Evolutionary conservation across 495 filamentous ascomycete genomes (phyloP), one percentile per base, ranked within the genome.

Genomic region (Chlorociboria aeruginascens): DNA sequence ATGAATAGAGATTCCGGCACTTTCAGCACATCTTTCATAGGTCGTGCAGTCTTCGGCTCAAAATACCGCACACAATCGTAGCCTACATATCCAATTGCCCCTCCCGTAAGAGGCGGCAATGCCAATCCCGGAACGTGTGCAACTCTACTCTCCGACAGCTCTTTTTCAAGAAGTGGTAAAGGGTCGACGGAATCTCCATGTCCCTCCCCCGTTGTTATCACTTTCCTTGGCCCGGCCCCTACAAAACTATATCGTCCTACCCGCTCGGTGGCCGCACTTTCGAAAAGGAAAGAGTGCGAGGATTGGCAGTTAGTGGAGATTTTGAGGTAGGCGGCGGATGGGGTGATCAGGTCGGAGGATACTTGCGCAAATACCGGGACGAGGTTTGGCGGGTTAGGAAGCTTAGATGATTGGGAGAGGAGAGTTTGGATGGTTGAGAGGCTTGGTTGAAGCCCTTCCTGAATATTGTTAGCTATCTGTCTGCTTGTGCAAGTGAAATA

Each of bases 61-160:
- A 98, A 98, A 65, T 98, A 98, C 61, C 80, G 79, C 51, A 98
- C 84, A 64, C 92, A 98, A 63, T 98, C 92, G 62, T 97, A 98
- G 34, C 88, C 87, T 6, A 98, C 85, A 61, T 97, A 98, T 48
- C 92, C 92, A 58, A 98, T 83, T 2, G 90, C 92, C 32, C 93
- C 92, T 40, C 88, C 93, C 0, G 82, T 88, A 61, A 96, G 65
- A 30, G 86, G 82, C 8, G 92, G 92, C 8, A 98, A 73, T 45
- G 68, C 72, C 48, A 95, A 69, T 7, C 81, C 83, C 1, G 93
- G 90, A 8, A 97, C 72, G 33, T 82, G 72, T 45, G 85, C 80
- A 42, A 92, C 83, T 14, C 85, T 77, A 65, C 79, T 81, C 56
- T 85, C 67, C 36, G 78, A 66, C 32, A 98, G 77, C 62, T 95